Conservation (phyloP, 2,329 filamentous ascomycete species). For the Talaromyces verruculosus region DNA sequence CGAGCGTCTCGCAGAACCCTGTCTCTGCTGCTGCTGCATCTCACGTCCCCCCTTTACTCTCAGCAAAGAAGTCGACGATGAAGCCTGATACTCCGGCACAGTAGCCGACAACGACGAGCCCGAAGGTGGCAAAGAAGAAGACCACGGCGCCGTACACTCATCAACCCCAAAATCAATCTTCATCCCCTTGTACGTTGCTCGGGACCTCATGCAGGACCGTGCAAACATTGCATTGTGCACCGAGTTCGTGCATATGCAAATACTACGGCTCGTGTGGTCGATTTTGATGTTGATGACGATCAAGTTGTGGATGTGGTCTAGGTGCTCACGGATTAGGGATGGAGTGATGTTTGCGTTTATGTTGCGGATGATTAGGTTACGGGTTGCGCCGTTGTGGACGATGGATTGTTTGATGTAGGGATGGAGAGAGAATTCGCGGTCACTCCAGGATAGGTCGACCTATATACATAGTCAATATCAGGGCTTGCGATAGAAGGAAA, state of each 20-base stretch:
- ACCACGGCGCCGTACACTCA: constrained; percentile 58
- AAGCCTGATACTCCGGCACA: not conserved
- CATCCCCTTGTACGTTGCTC: constrained; percentile 66
- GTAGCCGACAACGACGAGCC: not conserved
- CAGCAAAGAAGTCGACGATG: constrained; percentile 33
- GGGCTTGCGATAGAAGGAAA: constrained; percentile 19
- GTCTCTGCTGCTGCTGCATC: constrained; percentile 27
- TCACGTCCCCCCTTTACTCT: constrained; percentile 10
- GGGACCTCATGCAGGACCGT: constrained; percentile 71
- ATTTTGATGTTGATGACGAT: constrained; percentile 67
- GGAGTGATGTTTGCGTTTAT: constrained; percentile 62
- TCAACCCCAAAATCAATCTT: constrained; percentile 71
- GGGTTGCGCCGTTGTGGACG: constrained; percentile 64
- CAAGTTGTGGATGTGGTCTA: constrained; percentile 81
- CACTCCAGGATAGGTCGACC: constrained; percentile 68
- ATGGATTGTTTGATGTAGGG: constrained; percentile 61
- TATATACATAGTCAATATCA: constrained; percentile 36
- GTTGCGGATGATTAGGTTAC: constrained; percentile 69
- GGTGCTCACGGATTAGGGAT: constrained; percentile 65
- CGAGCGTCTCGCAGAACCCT: constrained; percentile 40
- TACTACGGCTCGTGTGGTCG: constrained; percentile 52
- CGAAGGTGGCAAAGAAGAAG: not conserved
- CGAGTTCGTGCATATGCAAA: constrained; percentile 73
- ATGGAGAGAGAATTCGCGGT: constrained; percentile 67
- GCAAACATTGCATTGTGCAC: constrained; percentile 74